Percentiles rank a stretch among this genome's conserved stretches.
These are phyloP conservation scores for Ophiobolus disseminans DNA, from an alignment of 2,329 filamentous ascomycete species.

Conservation along the genomic window DNA sequence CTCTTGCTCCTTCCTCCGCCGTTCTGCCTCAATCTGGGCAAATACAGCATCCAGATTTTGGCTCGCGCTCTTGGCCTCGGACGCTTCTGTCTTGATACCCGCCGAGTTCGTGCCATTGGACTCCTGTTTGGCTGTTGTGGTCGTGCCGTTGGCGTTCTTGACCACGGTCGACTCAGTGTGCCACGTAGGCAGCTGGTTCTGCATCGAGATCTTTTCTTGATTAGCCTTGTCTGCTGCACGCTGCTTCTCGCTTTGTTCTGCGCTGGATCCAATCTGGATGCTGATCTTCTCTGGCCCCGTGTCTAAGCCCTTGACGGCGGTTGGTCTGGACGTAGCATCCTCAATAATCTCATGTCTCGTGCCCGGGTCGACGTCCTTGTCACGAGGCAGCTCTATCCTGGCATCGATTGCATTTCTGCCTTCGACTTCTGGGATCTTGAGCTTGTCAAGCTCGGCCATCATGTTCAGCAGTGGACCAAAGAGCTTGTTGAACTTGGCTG, in stretches of 20 bases:
- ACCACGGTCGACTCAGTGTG: constrained; percentile 73
- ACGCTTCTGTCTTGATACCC: constrained; percentile 52
- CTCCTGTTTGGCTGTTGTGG: constrained; percentile 43
- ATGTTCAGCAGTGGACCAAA: constrained; percentile 80
- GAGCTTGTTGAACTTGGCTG: constrained; percentile 71
- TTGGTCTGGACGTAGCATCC: constrained; percentile 62
- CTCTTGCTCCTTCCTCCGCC: constrained; percentile 51
- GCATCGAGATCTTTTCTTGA: constrained; percentile 69
- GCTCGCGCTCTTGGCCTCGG: constrained; percentile 60
- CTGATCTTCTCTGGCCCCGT: constrained; percentile 72
- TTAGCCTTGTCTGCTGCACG: constrained; percentile 69
- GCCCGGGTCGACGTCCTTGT: constrained; percentile 69
- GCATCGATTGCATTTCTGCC: constrained; percentile 73
- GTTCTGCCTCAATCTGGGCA: constrained; percentile 68
- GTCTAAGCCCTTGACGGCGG: constrained; percentile 72
- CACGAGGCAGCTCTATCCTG: constrained; percentile 69
- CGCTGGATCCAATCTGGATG: constrained; percentile 71
- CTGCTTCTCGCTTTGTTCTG: constrained; percentile 71
- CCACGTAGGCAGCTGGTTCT: constrained; percentile 75
- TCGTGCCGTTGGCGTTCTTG: constrained; percentile 56
- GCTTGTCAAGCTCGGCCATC: constrained; percentile 77
- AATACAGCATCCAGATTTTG: constrained; percentile 71
- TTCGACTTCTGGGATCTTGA: constrained; percentile 73
- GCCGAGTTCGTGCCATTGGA: constrained; percentile 47
- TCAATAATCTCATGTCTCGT: constrained; percentile 67